Percentiles rank a stretch among this genome's conserved stretches.
These are phyloP conservation scores for Cordia subcordata DNA, from an alignment of 257 asterid genomes.

Conservation along the genomic window DNA sequence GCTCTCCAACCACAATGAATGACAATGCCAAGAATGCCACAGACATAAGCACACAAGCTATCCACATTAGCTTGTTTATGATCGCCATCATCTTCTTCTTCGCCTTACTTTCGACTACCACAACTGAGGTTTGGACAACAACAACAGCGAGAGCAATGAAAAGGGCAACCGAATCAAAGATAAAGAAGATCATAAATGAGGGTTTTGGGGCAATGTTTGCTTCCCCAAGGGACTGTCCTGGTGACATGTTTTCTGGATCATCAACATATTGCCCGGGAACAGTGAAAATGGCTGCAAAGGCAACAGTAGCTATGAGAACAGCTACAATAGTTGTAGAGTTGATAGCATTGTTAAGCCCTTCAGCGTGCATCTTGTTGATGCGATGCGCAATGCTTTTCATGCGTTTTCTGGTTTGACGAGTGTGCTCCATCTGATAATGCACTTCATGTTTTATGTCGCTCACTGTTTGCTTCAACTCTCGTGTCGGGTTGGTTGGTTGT, in stretches of 20 bases:
- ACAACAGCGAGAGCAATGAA: conserved; percentile 51
- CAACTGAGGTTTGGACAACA: conserved; percentile 47
- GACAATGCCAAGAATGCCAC: conserved; percentile 43
- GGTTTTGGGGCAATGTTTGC: conserved; percentile 43
- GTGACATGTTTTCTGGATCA: conserved; percentile 27
- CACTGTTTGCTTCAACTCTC: conserved; percentile 46
- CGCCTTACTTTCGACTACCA: conserved; percentile 44
- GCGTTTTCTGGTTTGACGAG: conserved; percentile 36
- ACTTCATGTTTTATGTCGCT: conserved; percentile 52
- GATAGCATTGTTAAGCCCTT: conserved; percentile 52
- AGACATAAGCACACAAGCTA: conserved; percentile 43
- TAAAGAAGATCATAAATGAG: conserved; percentile 34
- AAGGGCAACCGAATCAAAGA: conserved; percentile 42
- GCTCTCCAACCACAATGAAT: conserved; percentile 41
- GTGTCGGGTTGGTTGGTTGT: conserved; percentile 28
- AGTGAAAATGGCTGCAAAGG: conserved; percentile 45
- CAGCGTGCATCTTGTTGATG: conserved; percentile 44
- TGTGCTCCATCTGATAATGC: conserved; percentile 40
- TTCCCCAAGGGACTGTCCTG: conserved; percentile 41
- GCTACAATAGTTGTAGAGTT: conserved; percentile 52
- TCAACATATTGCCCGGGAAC: conserved; percentile 51
- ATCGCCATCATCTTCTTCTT: conserved; percentile 59
- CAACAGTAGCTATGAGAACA: conserved; percentile 47
- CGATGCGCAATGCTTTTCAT: conserved; percentile 44
- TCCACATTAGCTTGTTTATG: conserved; percentile 53